Conservation (phyloP, 2,329 filamentous ascomycete genomes). For the Ophiostoma sp. region DNA sequence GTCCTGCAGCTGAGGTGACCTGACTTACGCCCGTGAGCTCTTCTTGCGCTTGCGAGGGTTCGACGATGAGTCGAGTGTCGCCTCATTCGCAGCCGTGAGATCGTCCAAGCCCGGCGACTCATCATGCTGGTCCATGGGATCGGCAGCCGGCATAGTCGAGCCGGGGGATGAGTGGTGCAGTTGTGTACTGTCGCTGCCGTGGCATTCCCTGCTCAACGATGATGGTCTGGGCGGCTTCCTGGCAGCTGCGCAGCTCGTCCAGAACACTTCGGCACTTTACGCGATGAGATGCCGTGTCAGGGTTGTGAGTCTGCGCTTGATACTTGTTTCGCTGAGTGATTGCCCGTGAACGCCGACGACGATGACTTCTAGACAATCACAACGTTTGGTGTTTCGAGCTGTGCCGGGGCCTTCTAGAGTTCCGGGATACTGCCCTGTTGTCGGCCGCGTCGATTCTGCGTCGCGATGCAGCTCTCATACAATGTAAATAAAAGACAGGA, state of each 20-base stretch:
- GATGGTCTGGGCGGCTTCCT: not conserved
- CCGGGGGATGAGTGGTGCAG: too few relatives aligned
- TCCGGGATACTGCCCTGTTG: not conserved
- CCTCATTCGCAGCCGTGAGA: conserved; percentile 22
- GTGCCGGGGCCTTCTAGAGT: not conserved
- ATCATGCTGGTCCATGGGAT: conserved; percentile 23
- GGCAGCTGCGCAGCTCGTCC: not conserved
- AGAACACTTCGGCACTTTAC: not conserved
- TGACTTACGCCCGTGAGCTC: conserved; percentile 34
- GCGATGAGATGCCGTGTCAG: not conserved
- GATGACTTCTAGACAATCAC: not conserved
- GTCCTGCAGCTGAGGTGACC: not conserved
- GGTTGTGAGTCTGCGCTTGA: not conserved
- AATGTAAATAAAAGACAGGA: not conserved
- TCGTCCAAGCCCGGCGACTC: conserved; percentile 22
- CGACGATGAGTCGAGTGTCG: conserved; percentile 27
- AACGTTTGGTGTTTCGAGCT: not conserved
- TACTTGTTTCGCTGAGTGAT: not conserved
- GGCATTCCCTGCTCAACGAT: too few relatives aligned
- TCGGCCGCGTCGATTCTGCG: not conserved
- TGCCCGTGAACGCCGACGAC: not conserved
- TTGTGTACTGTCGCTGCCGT: too few relatives aligned
- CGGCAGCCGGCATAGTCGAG: not conserved
- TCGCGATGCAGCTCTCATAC: conserved; percentile 9
- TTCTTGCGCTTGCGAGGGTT: conserved; percentile 37